phyloP scores from a whole-genome alignment of 2,329 filamentous ascomycete species.

The Colletotrichum sp. region DNA sequence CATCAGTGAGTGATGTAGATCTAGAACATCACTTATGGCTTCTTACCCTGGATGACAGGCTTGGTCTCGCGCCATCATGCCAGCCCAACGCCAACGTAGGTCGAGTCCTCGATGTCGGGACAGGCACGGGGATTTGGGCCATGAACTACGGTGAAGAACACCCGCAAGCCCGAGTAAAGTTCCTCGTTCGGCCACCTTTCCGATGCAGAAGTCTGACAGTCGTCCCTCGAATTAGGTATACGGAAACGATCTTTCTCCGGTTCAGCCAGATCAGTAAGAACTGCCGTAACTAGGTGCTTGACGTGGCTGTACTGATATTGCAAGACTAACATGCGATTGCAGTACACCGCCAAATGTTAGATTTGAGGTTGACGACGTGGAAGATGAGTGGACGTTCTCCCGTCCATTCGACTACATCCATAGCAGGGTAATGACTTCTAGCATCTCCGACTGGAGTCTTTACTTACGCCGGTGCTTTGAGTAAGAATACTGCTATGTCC shows the following conservation, averaged over 20 bases:
- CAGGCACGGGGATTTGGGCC: constrained; percentile 29
- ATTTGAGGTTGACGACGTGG: constrained; percentile 45
- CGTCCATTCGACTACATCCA: constrained; percentile 38
- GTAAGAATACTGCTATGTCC: background rate
- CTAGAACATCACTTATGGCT: constrained; percentile 39
- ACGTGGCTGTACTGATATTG: too few species aligned
- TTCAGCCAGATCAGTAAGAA: constrained; percentile 34
- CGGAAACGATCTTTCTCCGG: constrained; percentile 37
- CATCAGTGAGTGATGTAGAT: constrained; percentile 10
- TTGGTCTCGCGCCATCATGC: constrained; percentile 29
- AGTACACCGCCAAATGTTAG: constrained; percentile 30
- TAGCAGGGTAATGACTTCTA: constrained; percentile 32
- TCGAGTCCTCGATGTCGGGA: constrained; percentile 27
- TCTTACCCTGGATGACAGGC: constrained; percentile 33
- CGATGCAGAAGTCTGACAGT: too few species aligned
- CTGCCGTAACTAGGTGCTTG: too few species aligned
- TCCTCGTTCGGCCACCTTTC: too few species aligned
- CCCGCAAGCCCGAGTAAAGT: constrained; percentile 30
- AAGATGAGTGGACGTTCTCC: constrained; percentile 36
- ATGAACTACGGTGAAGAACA: constrained; percentile 33
- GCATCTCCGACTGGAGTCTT: constrained; percentile 42
- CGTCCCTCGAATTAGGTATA: constrained; percentile 12
- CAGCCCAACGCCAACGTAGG: background rate
- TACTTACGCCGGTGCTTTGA: background rate
- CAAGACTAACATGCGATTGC: too few species aligned